phyloP scores from a whole-genome alignment of 2,329 filamentous ascomycete species.

The Neofusicoccum sp. region DNA sequence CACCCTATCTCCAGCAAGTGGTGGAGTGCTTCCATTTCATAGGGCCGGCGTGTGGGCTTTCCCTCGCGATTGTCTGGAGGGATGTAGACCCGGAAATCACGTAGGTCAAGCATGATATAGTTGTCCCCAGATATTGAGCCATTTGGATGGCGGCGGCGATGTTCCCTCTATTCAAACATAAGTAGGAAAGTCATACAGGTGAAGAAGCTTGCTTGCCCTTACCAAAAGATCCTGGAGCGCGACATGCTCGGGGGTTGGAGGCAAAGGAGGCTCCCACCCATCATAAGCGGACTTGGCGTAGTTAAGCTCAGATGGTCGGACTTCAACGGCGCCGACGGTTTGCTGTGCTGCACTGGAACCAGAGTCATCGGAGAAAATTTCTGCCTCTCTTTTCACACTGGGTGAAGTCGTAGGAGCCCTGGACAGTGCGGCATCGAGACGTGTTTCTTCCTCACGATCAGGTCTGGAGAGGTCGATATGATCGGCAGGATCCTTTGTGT shows the following conservation, averaged over 20 bases:
- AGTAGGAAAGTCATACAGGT: not conserved
- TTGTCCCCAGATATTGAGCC: not conserved
- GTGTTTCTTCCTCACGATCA: too few relatives aligned
- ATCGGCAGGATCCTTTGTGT: too few relatives aligned
- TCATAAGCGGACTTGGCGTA: not conserved
- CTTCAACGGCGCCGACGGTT: not conserved
- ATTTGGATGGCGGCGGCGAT: too few relatives aligned
- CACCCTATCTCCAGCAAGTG: slow-evolving; percentile 20
- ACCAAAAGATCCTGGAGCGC: not conserved
- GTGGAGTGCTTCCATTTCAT: slow-evolving; percentile 25
- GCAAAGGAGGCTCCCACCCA: not conserved
- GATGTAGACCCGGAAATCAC: slow-evolving; percentile 5
- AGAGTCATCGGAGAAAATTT: too few relatives aligned
- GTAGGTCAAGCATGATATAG: not conserved
- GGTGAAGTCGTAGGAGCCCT: too few relatives aligned
- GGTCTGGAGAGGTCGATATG: not conserved
- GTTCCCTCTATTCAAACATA: too few relatives aligned
- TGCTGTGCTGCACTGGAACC: too few relatives aligned
- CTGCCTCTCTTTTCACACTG: too few relatives aligned
- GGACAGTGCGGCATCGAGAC: too few relatives aligned
- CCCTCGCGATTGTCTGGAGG: not conserved
- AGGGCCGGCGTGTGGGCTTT: not conserved
- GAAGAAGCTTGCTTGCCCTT: not conserved
- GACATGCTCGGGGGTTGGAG: not conserved
- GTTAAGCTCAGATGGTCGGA: not conserved